Evolutionary conservation across 1,284 basidiomycete species (phyloP).

Genomic region (Leccinum griseonigrum): DNA sequence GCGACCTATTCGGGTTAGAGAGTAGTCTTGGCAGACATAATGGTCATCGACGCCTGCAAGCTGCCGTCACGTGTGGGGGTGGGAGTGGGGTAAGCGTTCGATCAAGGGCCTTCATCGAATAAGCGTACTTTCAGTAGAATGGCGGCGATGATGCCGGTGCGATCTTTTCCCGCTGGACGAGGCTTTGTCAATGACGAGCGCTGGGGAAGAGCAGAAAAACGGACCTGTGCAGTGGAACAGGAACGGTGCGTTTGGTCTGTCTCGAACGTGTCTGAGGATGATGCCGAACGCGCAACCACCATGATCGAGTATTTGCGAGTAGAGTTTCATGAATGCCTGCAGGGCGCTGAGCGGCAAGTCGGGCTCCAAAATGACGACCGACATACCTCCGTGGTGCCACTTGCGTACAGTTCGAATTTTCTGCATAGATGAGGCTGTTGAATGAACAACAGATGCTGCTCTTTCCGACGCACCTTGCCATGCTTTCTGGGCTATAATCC

Average conservation of each 20-base stretch:
- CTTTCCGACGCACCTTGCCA: slow-evolving; percentile 68
- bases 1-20: slow-evolving; percentile 69
- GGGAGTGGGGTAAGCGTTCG: slow-evolving; percentile 4
- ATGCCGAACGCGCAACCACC: slow-evolving; percentile 61
- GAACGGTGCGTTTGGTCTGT: slow-evolving; percentile 59
- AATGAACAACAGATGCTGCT: slow-evolving; percentile 5
- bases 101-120: neutral
- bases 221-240: slow-evolving; percentile 74
- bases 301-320: slow-evolving; percentile 75
- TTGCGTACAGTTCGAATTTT: slow-evolving; percentile 73
- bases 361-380: neutral
- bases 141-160: slow-evolving; percentile 75
- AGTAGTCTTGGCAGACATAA: slow-evolving; percentile 67
- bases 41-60: slow-evolving; percentile 67
- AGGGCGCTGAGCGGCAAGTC: slow-evolving; percentile 4
- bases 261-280: slow-evolving; percentile 68
- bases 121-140: slow-evolving; percentile 60
- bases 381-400: slow-evolving; percentile 70
- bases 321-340: slow-evolving; percentile 77
- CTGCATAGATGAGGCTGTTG: slow-evolving; percentile 36
- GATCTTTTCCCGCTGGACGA: slow-evolving; percentile 67
- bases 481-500: slow-evolving; percentile 78
- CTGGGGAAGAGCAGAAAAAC: slow-evolving; percentile 1
- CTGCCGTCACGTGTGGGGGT: slow-evolving; percentile 34
- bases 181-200: neutral